phyloP scores from a whole-genome alignment of 805 yeast species.

The Lipomyces anomalus region DNA sequence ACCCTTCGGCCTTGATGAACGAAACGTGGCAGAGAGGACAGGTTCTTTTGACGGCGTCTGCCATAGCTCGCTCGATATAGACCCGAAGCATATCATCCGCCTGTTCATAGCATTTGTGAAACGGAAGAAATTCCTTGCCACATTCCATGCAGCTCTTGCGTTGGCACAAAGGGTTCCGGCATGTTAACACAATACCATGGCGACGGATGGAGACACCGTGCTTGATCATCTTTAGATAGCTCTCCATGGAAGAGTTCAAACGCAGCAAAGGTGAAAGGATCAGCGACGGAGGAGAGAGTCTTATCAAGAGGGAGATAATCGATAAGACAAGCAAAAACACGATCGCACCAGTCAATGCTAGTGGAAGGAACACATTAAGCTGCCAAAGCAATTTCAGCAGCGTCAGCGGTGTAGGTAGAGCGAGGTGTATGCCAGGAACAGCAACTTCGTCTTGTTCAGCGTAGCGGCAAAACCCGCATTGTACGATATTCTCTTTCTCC shows the following conservation, averaged over 20 bases:
- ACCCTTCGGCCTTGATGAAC: constrained; percentile 22
- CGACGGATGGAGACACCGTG: constrained; percentile 16
- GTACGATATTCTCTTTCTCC: constrained; percentile 8
- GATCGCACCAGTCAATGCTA: neutral
- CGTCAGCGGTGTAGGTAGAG: neutral
- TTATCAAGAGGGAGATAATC: too few species aligned
- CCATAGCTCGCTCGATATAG: constrained; percentile 23
- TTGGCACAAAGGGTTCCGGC: constrained; percentile 17
- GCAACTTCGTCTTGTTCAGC: constrained; percentile 8
- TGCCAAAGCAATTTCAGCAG: neutral
- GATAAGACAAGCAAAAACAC: too few species aligned
- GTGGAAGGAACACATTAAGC: neutral
- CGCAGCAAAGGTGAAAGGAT: too few species aligned
- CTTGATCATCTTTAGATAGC: constrained; percentile 4
- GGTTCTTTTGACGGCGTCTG: constrained; percentile 23
- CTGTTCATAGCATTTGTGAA: constrained; percentile 21
- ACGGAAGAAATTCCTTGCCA: constrained; percentile 20
- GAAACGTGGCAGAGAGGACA: constrained; percentile 23
- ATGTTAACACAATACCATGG: constrained; percentile 17
- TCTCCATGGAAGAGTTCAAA: too few species aligned
- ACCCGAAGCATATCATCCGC: constrained; percentile 20
- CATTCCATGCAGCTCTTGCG: constrained; percentile 21
- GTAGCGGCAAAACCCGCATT: constrained; percentile 21
- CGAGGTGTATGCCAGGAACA: neutral
- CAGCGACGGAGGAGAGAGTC: too few species aligned